Conservation (phyloP, 768 basidiomycete genomes). For the Tylopilus subfusipes region DNA sequence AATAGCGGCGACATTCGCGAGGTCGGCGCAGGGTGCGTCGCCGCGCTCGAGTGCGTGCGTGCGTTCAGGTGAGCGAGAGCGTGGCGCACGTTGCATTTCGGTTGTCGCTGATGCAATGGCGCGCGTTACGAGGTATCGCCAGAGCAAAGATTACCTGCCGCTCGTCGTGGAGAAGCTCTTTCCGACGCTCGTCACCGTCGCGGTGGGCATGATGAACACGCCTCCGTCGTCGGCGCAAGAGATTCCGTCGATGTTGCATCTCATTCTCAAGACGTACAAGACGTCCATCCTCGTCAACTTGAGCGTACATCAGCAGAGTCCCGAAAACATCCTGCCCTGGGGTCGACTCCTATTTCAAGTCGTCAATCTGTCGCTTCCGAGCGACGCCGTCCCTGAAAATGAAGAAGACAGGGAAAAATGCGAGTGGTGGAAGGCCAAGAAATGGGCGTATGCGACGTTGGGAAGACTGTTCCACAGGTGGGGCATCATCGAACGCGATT, state of each 20-base stretch:
- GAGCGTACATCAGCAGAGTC: constrained; percentile 66
- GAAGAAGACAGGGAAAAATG: constrained; percentile 72
- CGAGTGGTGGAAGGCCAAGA: constrained; percentile 92
- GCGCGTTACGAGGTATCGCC: constrained; percentile 62
- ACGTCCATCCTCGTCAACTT: constrained; percentile 75
- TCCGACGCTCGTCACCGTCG: constrained; percentile 74
- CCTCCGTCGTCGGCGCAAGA: constrained; percentile 62
- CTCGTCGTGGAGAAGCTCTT: constrained; percentile 60
- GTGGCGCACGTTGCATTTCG: background rate
- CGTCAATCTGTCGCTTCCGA: constrained; percentile 67
- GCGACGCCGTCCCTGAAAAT: constrained; percentile 62
- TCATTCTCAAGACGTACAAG: constrained; percentile 85
- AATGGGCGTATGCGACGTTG: constrained; percentile 86
- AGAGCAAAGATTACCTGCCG: constrained; percentile 56
- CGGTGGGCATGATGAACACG: constrained; percentile 60
- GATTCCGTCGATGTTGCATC: constrained; percentile 78
- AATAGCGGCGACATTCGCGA: constrained; percentile 62
- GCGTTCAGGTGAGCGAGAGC: constrained; percentile 42
- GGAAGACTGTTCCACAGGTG: constrained; percentile 77
- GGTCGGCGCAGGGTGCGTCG: constrained; percentile 79
- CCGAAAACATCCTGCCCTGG: constrained; percentile 82
- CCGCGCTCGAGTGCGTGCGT: constrained; percentile 71
- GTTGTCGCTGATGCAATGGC: constrained; percentile 37
- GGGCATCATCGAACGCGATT: background rate
- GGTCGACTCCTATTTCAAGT: constrained; percentile 78